Evolutionary conservation across 768 basidiomycete species (phyloP).

Genomic region (Crucibulum laeve): DNA sequence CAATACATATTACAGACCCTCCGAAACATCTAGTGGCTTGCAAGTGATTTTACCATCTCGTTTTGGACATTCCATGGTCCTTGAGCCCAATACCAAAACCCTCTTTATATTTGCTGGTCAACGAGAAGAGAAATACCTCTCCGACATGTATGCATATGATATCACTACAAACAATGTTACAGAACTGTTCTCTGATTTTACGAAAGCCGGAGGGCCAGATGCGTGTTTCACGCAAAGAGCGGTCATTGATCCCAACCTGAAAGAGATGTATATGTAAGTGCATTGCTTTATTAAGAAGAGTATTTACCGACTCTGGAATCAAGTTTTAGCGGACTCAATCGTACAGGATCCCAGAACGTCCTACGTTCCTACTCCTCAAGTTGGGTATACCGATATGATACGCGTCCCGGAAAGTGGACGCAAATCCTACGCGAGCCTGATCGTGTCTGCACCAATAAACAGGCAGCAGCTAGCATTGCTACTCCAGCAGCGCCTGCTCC

Average conservation of each 20-base stretch:
- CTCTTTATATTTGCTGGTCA: conserved; percentile 77
- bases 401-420: conserved; percentile 62
- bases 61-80: conserved; percentile 77
- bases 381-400: conserved; percentile 66
- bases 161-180: conserved; percentile 51
- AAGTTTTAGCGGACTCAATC: conserved; percentile 63
- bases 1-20: conserved; percentile 11
- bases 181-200: conserved; percentile 63
- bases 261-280: conserved; percentile 72
- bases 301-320: conserved; percentile 1
- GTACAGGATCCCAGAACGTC: conserved; percentile 30
- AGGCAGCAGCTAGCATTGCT: background rate
- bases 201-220: conserved; percentile 58
- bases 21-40: conserved; percentile 21
- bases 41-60: conserved; percentile 23
- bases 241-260: conserved; percentile 55
- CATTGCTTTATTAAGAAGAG: background rate
- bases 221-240: conserved; percentile 74
- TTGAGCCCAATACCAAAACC: conserved; percentile 53
- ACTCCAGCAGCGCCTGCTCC: conserved; percentile 43
- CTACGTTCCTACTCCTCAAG: conserved; percentile 47
- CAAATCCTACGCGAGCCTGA: conserved; percentile 42
- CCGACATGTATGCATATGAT: conserved; percentile 77
- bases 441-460: no score
- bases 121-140: conserved; percentile 58